Conservation (phyloP, 768 basidiomycete genomes). For the Suillus weaverae region DNA sequence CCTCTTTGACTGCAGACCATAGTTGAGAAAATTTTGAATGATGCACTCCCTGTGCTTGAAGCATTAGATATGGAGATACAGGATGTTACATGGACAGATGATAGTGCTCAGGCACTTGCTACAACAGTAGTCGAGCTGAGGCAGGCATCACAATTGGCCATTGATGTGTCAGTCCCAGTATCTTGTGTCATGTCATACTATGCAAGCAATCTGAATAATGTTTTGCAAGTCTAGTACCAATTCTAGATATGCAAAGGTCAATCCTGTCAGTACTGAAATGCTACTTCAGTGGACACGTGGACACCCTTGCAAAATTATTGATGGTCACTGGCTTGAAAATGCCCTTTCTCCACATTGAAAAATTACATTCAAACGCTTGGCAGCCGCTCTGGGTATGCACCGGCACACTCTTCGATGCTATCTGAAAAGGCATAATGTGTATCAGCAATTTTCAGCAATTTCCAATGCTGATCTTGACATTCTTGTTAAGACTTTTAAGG, state of each 20-base stretch:
- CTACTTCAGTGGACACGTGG: slow-evolving; percentile 1
- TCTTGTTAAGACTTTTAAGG: slow-evolving; percentile 12
- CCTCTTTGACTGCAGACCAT: too few relatives aligned
- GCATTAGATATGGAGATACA: too few relatives aligned
- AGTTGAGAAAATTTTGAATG: too few relatives aligned
- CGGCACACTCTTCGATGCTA: slow-evolving; percentile 19
- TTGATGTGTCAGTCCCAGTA: too few relatives aligned
- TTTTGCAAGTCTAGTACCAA: background rate
- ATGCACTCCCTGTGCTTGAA: too few relatives aligned
- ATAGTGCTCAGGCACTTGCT: too few relatives aligned
- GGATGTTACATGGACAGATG: too few relatives aligned
- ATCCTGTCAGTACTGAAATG: background rate
- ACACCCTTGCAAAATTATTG: slow-evolving; percentile 16
- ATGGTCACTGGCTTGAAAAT: background rate
- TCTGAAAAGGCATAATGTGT: slow-evolving; percentile 15
- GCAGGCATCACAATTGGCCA: too few relatives aligned
- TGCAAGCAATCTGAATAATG: too few relatives aligned
- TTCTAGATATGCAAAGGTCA: slow-evolving; percentile 3
- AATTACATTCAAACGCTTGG: slow-evolving; percentile 16
- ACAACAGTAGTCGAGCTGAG: too few relatives aligned
- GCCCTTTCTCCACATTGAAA: slow-evolving; percentile 5
- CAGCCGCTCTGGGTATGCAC: slow-evolving; percentile 18
- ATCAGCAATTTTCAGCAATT: slow-evolving; percentile 16
- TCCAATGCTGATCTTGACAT: slow-evolving; percentile 20
- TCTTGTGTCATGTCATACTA: too few relatives aligned